Evolutionary conservation across 768 basidiomycete genomes (phyloP), one percentile per base, ranked within the genome.

Genomic region (Pluteus cervinus): DNA sequence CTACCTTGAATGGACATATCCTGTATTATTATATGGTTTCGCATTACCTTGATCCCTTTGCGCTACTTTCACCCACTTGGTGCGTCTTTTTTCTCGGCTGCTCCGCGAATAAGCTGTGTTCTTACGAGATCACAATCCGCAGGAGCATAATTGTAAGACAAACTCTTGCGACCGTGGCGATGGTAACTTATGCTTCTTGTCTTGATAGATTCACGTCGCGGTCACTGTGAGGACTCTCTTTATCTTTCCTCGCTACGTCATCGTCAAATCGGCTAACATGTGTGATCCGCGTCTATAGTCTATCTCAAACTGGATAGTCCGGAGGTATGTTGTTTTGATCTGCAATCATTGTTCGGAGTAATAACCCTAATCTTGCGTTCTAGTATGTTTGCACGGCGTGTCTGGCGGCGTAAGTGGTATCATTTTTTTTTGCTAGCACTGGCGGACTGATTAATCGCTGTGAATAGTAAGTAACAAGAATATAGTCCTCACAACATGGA

Each of bases 21-120:
- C 59, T 75, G 25, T 81, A 80, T 45, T 64, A 63, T 47, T 80
- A 80, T 45, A 62, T 78, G 35, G 73, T 80, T 29, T 56, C 50
- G 28, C 76, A 80, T 54, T 80, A 67, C 46, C 51, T 69, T 40
- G 70, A 73, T 45, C 66, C 69, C 3, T 5, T 54, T 12, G 66
- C 75, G 3, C 55, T 79, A 14, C 7, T 48, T 10, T 41, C 45
- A 15, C 69, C 71, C 0, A 61, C 73, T 7, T 81, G 79, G 79
- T 75, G 33, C 24, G 71, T 50, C n/a, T 8, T 8, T 38, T 4
- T 16, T 12, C 35, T 26, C 38, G 15, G 16, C 30, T 9, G 7
- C 5, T 10, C 15, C 9, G 10, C 25, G 9, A 28, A 9, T 28
- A 9, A 28, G 9, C 26, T 28, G 9, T 14, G 25, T 20, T 10